Conservation (phyloP, 805 yeast species). For the Suhomyces xylopsoci region DNA sequence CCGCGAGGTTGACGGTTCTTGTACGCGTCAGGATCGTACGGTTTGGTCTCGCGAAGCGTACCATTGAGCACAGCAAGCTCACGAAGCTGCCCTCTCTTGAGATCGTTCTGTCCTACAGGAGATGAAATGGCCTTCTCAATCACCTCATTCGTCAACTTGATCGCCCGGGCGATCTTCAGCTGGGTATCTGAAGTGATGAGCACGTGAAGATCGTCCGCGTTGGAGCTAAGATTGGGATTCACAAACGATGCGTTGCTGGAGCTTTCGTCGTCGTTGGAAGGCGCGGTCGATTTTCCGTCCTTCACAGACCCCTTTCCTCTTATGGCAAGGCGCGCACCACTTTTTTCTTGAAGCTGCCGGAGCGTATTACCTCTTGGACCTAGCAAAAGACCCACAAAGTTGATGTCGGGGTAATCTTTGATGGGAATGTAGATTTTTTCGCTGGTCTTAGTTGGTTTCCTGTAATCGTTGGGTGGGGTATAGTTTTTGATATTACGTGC, state of each 20-base stretch:
- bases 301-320: slow-evolving; percentile 96
- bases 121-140: slow-evolving; percentile 80
- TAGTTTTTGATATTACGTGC: slow-evolving; percentile 69
- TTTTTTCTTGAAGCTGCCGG: slow-evolving; percentile 71
- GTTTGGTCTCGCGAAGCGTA: slow-evolving; percentile 77
- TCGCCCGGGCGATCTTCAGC: slow-evolving; percentile 72
- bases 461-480: slow-evolving; percentile 76
- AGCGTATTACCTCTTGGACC: slow-evolving; percentile 97
- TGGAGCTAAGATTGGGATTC: slow-evolving; percentile 20
- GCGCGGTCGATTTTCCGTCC: slow-evolving; percentile 68
- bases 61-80: slow-evolving; percentile 94
- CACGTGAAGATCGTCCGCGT: slow-evolving; percentile 79
- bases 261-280: slow-evolving; percentile 35
- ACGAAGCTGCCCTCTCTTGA: slow-evolving; percentile 85
- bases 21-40: slow-evolving; percentile 46
- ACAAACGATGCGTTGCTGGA: slow-evolving; percentile 16
- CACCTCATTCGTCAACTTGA: slow-evolving; percentile 67
- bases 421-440: slow-evolving; percentile 87
- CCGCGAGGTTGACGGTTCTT: slow-evolving; percentile 30
- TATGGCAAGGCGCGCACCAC: slow-evolving; percentile 87
- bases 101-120: slow-evolving; percentile 91
- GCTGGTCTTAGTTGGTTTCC: slow-evolving; percentile 61
- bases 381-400: slow-evolving; percentile 83
- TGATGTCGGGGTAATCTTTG: slow-evolving; percentile 83
- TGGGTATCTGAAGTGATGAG: slow-evolving; percentile 79